Base-by-base conservation (phyloP, 768 basidiomycete species). In the Rhodocollybia butyracea region DNA sequence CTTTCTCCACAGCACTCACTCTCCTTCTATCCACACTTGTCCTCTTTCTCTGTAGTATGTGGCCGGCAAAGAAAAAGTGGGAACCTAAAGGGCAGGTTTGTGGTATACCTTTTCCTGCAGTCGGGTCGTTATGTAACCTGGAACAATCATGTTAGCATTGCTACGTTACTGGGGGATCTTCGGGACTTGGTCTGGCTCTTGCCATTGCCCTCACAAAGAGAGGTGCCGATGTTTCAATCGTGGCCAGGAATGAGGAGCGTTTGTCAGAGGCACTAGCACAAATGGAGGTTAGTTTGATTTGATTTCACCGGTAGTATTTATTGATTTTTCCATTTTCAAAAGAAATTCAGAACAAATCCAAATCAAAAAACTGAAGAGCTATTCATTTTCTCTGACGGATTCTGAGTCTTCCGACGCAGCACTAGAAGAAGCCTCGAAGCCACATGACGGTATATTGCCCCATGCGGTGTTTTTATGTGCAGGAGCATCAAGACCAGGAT, bases 211-310 rank as follows among this genome's bases (percentile, higher is more conserved):
- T 96, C 2, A 80, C 81, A 15, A 70, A 73, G 57, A 76, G 75
- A 55, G 94, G 94, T 0, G 91, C 93, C 0, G 79, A 91, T 59
- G 86, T 95, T 3, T 91, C 89, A 7, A 91, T 95, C 57, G 87
- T 95, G 8, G 92, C 92, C 6, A 78, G 92, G 11, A 83, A 87
- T 50, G 76, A 86, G 61, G 73, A 73, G 42, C 84, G 80, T 56
- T 70, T 94, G 8, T 77, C 83, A 51, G 72, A 70, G 17, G 89
- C 91, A 0, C 63, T 89, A 26, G 70, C 68, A 30, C 71, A 78
- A 41, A 67, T 95, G 26, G 85, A 94, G 78, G 92, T 89, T 52
- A 31, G 80, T 58, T 36, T 34, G 17, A 43, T 13, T 10, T 41
- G 13, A 15, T 27, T 46, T 17, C n/a, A n/a, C n/a, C n/a, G n/a